These are phyloP conservation scores for Aaosphaeria pasadenensis DNA, from an alignment of 2,329 filamentous ascomycete species.

Conservation along the genomic window DNA sequence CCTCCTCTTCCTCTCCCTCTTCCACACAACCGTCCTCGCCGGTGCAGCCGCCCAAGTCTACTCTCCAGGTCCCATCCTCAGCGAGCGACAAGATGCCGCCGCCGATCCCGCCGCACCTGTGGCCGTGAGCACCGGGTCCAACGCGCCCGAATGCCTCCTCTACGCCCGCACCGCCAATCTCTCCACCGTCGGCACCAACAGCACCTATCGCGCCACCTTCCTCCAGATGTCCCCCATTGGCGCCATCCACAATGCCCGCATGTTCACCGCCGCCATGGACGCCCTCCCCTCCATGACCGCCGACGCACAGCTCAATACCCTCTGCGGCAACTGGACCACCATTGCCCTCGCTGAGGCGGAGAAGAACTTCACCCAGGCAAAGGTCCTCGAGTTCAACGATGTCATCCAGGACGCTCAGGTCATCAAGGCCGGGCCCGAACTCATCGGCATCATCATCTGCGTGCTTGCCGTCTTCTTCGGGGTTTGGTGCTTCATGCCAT, in stretches of 20 bases:
- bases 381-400: conserved; percentile 31
- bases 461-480: conserved; percentile 1
- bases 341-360: conserved; percentile 45
- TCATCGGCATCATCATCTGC: neutral
- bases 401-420: neutral
- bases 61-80: conserved; percentile 13
- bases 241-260: conserved; percentile 34
- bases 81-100: conserved; percentile 23
- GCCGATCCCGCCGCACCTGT: neutral
- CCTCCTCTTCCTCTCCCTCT: conserved; percentile 24
- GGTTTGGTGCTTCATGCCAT: conserved; percentile 2
- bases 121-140: conserved; percentile 9
- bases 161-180: conserved; percentile 48
- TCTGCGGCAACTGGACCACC: conserved; percentile 47
- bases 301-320: conserved; percentile 41
- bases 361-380: conserved; percentile 44
- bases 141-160: conserved; percentile 37
- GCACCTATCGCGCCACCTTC: conserved; percentile 47
- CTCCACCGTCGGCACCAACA: conserved; percentile 46
- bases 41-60: conserved; percentile 9
- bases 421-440: neutral
- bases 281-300: conserved; percentile 40
- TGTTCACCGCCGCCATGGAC: conserved; percentile 43
- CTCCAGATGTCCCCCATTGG: conserved; percentile 44
- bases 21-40: conserved; percentile 11